Evolutionary conservation across 2,329 filamentous ascomycete species (phyloP).

Genomic region (Aspergillus fructus): DNA sequence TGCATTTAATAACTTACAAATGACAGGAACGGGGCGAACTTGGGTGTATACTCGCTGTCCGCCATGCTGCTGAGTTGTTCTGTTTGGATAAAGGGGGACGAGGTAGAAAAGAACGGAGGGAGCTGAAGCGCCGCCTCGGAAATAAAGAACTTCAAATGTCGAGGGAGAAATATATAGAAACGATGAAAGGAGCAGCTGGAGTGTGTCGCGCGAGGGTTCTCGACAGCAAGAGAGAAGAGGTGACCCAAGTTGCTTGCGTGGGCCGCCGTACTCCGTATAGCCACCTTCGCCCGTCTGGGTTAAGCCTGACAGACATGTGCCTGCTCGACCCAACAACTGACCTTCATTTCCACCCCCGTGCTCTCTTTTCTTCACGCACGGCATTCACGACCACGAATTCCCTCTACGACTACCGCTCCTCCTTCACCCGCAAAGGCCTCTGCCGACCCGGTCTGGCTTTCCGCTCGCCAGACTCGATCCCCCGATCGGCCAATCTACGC

Average conservation of each 20-base stretch:
- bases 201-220: not conserved
- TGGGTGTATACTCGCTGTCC: constrained; percentile 56
- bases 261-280: constrained; percentile 20
- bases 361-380: constrained; percentile 13
- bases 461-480: constrained; percentile 11
- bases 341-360: constrained; percentile 11
- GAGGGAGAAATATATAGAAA: not conserved
- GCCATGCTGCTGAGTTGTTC: constrained; percentile 38
- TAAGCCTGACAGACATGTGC: constrained; percentile 25
- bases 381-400: constrained; percentile 4
- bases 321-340: constrained; percentile 26
- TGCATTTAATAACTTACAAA: constrained; percentile 53
- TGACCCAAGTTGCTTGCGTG: constrained; percentile 16
- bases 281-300: constrained; percentile 20
- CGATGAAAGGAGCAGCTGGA: not conserved
- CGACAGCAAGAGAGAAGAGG: not conserved
- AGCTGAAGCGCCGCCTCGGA: not conserved
- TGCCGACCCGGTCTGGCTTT: constrained; percentile 5
- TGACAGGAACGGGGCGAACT: constrained; percentile 67
- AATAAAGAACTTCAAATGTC: not conserved
- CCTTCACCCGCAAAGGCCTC: constrained; percentile 2
- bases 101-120: not conserved
- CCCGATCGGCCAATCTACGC: constrained; percentile 15
- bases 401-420: constrained; percentile 2
- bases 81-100: not conserved